phyloP scores from a whole-genome alignment of 306 rosid genomes.

The Prunus mongolica region DNA sequence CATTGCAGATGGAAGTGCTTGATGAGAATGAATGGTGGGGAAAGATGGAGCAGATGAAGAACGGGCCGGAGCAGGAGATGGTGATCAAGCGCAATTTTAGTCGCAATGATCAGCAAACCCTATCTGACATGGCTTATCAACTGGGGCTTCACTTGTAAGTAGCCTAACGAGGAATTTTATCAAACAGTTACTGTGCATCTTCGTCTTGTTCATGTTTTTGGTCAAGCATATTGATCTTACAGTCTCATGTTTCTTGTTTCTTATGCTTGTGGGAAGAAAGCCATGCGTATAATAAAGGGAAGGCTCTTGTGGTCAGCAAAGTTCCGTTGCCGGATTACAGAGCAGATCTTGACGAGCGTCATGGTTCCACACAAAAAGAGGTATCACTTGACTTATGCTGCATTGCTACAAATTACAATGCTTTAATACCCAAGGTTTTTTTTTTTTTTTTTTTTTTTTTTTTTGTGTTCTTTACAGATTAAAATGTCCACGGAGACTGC shows the following conservation, averaged over 20 bases:
- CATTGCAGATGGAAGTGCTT: conserved; percentile 61
- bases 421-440: neutral
- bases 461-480: conserved; percentile 50
- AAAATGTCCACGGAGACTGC: conserved; percentile 82
- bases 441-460: neutral
- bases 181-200: neutral
- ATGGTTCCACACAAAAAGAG: conserved; percentile 93
- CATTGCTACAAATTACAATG: neutral
- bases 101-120: conserved; percentile 64
- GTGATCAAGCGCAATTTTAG: conserved; percentile 63
- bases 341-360: conserved; percentile 93
- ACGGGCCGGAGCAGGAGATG: conserved; percentile 73
- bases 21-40: conserved; percentile 83
- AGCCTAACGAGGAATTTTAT: neutral
- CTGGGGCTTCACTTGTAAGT: conserved; percentile 79
- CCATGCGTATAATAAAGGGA: conserved; percentile 86
- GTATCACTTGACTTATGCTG: conserved; percentile 23
- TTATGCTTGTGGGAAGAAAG: conserved; percentile 77
- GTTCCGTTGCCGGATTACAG: conserved; percentile 91
- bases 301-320: conserved; percentile 84
- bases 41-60: conserved; percentile 70
- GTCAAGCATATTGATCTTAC: conserved; percentile 16
- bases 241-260: conserved; percentile 27
- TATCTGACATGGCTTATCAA: conserved; percentile 76
- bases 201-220: neutral